Percentiles rank a stretch among this genome's conserved stretches.
Conservation (phyloP, 257 asterid genomes). For the Forsythia suspensa region DNA sequence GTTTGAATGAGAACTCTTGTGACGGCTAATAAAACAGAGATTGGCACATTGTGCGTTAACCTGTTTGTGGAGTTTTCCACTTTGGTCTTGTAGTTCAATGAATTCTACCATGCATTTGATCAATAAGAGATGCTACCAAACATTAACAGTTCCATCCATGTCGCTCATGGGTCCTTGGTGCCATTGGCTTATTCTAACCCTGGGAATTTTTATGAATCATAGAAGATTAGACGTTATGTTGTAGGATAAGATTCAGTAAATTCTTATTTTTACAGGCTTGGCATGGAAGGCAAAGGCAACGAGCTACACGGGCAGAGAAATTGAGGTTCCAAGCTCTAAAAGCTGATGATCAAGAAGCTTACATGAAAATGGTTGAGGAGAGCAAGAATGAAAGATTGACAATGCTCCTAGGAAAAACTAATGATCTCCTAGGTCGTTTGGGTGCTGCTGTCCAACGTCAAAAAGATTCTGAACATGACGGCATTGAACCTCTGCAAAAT, state of each 20-base stretch:
- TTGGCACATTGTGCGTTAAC: neutral
- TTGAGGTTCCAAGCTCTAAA: constrained; percentile 96
- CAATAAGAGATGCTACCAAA: constrained; percentile 3
- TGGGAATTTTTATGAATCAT: constrained; percentile 10
- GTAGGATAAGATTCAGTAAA: constrained; percentile 1
- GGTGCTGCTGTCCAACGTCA: constrained; percentile 99
- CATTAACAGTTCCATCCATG: neutral
- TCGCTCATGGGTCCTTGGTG: neutral
- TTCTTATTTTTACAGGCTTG: constrained; percentile 63
- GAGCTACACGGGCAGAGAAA: constrained; percentile 95
- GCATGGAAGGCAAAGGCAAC: constrained; percentile 98
- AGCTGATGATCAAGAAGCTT: constrained; percentile 99
- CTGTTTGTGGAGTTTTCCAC: neutral
- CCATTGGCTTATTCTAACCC: constrained; percentile 13
- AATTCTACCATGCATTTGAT: constrained; percentile 1
- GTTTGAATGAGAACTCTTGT: neutral
- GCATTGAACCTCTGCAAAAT: constrained; percentile 61
- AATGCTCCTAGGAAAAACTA: constrained; percentile 95
- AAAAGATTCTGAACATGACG: constrained; percentile 85
- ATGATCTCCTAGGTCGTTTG: constrained; percentile 82
- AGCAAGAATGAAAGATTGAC: constrained; percentile 95
- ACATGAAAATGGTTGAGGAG: constrained; percentile 99
- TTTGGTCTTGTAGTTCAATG: constrained; percentile 10
- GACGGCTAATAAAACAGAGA: too few species aligned
- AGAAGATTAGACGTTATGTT: neutral